These are phyloP conservation scores for Clathrus columnatus DNA, from an alignment of 768 basidiomycete genomes.

Conservation along the genomic window DNA sequence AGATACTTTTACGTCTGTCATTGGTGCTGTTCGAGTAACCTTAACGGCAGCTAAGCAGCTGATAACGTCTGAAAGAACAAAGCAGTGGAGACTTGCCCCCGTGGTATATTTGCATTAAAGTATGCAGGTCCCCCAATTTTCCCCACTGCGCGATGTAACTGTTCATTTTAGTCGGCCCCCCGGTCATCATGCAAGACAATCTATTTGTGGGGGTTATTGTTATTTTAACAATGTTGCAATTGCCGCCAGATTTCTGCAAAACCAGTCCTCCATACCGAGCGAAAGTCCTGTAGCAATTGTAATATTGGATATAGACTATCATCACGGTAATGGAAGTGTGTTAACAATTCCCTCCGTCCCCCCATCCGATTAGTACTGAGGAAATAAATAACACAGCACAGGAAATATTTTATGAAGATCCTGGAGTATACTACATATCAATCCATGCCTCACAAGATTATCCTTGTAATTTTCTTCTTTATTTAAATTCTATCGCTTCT, in stretches of 20 bases:
- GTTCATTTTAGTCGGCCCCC: slow-evolving; percentile 21
- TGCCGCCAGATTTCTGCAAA: slow-evolving; percentile 23
- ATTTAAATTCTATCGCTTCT: neutral
- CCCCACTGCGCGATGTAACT: neutral
- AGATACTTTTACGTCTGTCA: slow-evolving; percentile 24
- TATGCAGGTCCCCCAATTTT: slow-evolving; percentile 3
- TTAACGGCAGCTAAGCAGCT: slow-evolving; percentile 19
- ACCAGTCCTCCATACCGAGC: neutral
- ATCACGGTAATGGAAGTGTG: slow-evolving; percentile 28
- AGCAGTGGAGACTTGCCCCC: neutral
- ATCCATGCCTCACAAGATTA: slow-evolving; percentile 25
- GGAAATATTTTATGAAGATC: slow-evolving; percentile 25
- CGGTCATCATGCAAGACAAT: slow-evolving; percentile 24
- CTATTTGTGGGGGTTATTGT: slow-evolving; percentile 28
- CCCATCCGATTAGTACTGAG: neutral
- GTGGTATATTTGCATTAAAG: slow-evolving; percentile 19
- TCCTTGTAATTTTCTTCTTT: slow-evolving; percentile 19
- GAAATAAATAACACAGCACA: slow-evolving; percentile 15
- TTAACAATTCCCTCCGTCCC: neutral
- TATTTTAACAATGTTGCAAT: slow-evolving; percentile 26
- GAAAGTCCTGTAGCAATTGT: slow-evolving; percentile 14
- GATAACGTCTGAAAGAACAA: neutral
- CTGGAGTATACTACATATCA: slow-evolving; percentile 24
- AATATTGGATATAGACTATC: slow-evolving; percentile 30
- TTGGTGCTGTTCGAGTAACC: slow-evolving; percentile 22